Conservation (phyloP, 2,329 filamentous ascomycete genomes). For the Botrytis elliptica region DNA sequence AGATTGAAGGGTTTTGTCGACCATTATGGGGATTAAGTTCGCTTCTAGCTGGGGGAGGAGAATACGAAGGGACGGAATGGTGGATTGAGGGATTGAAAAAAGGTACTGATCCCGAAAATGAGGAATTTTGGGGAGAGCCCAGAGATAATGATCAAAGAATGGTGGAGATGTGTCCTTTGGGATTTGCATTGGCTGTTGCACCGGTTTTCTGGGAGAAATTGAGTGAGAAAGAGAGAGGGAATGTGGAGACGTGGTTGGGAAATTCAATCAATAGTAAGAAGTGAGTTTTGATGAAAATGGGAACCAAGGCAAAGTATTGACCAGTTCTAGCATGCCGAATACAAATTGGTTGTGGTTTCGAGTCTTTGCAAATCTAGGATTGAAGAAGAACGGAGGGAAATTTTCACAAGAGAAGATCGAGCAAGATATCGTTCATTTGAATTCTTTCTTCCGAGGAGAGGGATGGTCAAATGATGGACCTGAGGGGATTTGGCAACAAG, state of each 20-base stretch:
- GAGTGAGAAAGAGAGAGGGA: conserved; percentile 58
- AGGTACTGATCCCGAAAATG: conserved; percentile 66
- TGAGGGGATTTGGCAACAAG: conserved; percentile 77
- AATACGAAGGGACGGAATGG: conserved; percentile 61
- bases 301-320: conserved; percentile 33
- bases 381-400: conserved; percentile 71
- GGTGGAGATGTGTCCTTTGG: conserved; percentile 82
- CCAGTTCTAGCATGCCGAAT: conserved; percentile 65
- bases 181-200: conserved; percentile 70
- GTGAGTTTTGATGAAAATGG: conserved; percentile 39
- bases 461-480: conserved; percentile 84
- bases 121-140: conserved; percentile 76
- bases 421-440: conserved; percentile 72
- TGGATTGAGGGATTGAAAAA: conserved; percentile 70
- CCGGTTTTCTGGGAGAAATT: conserved; percentile 52
- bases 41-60: conserved; percentile 65
- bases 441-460: conserved; percentile 78
- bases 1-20: conserved; percentile 59
- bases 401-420: conserved; percentile 70
- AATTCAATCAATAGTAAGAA: conserved; percentile 77
- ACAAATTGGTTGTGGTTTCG: conserved; percentile 78
- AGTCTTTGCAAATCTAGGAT: conserved; percentile 76
- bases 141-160: conserved; percentile 77
- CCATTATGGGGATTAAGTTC: conserved; percentile 74
- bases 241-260: conserved; percentile 70